Evolutionary conservation across 1,139 yeast species (phyloP).

Genomic region (Nadsonia starkeyi-henricii): DNA sequence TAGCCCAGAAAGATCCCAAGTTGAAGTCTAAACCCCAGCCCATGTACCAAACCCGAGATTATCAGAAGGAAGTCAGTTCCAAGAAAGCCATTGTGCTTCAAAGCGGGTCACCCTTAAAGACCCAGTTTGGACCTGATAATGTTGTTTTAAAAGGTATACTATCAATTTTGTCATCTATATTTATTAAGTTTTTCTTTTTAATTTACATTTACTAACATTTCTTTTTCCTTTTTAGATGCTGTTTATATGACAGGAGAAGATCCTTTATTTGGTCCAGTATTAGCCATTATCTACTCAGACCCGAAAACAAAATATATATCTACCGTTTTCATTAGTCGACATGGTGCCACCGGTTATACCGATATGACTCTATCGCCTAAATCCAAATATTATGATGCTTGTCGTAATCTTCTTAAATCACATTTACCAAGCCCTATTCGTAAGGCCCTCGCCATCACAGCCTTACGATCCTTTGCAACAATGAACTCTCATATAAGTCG

Average conservation of each 20-base stretch:
- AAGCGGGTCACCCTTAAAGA: neutral
- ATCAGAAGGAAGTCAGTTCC: neutral
- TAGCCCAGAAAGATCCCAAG: too few relatives aligned
- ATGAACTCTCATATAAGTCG: conserved; percentile 25
- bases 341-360: conserved; percentile 52
- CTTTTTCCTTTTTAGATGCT: conserved; percentile 8
- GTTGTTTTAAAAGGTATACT: neutral
- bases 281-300: conserved; percentile 19
- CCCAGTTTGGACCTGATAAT: neutral
- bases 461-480: conserved; percentile 52
- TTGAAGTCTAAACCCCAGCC: too few relatives aligned
- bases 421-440: conserved; percentile 47
- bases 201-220: neutral
- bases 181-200: neutral
- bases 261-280: conserved; percentile 21
- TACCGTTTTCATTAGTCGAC: conserved; percentile 50
- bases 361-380: conserved; percentile 44
- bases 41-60: neutral
- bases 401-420: conserved; percentile 46
- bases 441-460: conserved; percentile 61
- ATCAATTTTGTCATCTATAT: too few relatives aligned
- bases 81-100: neutral
- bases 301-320: conserved; percentile 26
- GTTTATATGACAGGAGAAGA: conserved; percentile 26
- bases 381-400: conserved; percentile 68